Evolutionary conservation across 2,329 filamentous ascomycete species (phyloP).

Genomic region (Botrytis byssoidea): DNA sequence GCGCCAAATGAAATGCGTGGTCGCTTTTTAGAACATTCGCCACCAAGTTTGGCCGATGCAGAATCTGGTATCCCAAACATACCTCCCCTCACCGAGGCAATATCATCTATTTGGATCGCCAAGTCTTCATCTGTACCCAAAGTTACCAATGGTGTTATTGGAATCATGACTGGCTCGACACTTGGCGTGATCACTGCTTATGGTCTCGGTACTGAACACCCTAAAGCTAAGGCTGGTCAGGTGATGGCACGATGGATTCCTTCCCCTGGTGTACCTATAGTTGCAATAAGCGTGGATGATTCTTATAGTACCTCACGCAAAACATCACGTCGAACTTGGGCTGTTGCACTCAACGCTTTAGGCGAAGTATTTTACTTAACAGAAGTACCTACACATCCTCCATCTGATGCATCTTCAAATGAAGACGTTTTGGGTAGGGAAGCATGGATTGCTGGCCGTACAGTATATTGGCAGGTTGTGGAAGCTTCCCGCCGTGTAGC

Average conservation of each 20-base stretch:
- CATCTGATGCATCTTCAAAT: slow-evolving; percentile 44
- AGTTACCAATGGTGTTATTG: slow-evolving; percentile 73
- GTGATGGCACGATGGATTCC: slow-evolving; percentile 86
- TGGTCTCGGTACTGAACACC: slow-evolving; percentile 55
- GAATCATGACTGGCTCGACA: slow-evolving; percentile 80
- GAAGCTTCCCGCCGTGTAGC: slow-evolving; percentile 74
- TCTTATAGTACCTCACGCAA: slow-evolving; percentile 71
- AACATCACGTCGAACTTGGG: slow-evolving; percentile 73
- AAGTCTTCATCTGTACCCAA: slow-evolving; percentile 72
- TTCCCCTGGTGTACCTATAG: slow-evolving; percentile 88
- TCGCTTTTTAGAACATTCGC: slow-evolving; percentile 66
- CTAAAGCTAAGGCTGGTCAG: slow-evolving; percentile 68
- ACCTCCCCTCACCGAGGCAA: slow-evolving; percentile 65
- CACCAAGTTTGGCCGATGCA: slow-evolving; percentile 59
- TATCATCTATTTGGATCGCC: slow-evolving; percentile 85
- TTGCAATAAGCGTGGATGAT: slow-evolving; percentile 81
- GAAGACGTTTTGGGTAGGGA: slow-evolving; percentile 59
- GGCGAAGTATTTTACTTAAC: slow-evolving; percentile 87
- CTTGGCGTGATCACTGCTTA: slow-evolving; percentile 81
- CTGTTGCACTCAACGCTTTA: slow-evolving; percentile 88
- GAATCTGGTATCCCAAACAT: slow-evolving; percentile 75
- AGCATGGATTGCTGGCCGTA: slow-evolving; percentile 79
- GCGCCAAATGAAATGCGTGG: slow-evolving; percentile 72
- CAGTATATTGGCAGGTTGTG: slow-evolving; percentile 76
- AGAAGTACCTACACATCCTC: slow-evolving; percentile 60